Conservation (phyloP, 208 protist species). For the Trypanosoma caninum region DNA sequence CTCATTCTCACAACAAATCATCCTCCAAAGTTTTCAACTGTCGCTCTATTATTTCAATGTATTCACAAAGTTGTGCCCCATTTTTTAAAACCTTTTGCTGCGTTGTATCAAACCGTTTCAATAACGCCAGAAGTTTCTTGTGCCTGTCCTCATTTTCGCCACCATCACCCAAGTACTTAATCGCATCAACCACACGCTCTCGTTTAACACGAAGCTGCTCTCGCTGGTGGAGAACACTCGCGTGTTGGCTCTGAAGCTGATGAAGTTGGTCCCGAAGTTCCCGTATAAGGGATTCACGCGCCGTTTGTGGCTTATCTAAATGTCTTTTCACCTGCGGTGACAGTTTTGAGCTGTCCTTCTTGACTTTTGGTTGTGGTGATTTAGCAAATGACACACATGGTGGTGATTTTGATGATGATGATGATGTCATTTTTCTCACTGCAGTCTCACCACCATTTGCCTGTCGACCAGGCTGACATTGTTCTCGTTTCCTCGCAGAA, state of each 20-base stretch:
- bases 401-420: not conserved
- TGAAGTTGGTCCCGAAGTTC: constrained; percentile 20
- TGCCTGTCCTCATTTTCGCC: not conserved
- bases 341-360: not conserved
- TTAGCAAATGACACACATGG: not conserved
- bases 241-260: constrained; percentile 25
- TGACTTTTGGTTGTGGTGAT: not conserved
- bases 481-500: constrained; percentile 10
- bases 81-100: constrained; percentile 23
- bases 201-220: constrained; percentile 27
- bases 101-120: constrained; percentile 29
- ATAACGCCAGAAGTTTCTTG: constrained; percentile 19
- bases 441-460: not conserved
- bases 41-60: constrained; percentile 27
- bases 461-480: not conserved
- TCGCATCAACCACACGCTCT: constrained; percentile 15
- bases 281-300: constrained; percentile 16
- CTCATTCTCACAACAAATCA: constrained; percentile 28
- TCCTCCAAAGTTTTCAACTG: constrained; percentile 35
- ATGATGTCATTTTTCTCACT: not conserved
- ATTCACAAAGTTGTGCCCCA: constrained; percentile 15
- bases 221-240: constrained; percentile 22
- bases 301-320: not conserved
- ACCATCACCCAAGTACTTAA: constrained; percentile 1
- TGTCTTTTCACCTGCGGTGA: not conserved